These are phyloP conservation scores for Yarrowia keelungensis DNA, from an alignment of 805 yeast species.

Conservation along the genomic window DNA sequence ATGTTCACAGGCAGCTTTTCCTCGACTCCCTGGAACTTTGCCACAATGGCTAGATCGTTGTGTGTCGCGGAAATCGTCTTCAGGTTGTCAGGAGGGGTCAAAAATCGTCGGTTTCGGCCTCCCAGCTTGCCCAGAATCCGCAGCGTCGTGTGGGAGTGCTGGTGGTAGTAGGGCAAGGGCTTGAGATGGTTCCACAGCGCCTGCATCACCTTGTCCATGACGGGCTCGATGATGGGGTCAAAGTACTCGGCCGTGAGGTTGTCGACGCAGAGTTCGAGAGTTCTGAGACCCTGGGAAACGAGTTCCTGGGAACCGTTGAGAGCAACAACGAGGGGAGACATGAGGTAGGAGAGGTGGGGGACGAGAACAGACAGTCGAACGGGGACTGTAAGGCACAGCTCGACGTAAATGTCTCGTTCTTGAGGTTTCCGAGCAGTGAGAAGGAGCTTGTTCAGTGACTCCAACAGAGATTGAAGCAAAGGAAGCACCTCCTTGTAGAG, in stretches of 20 bases:
- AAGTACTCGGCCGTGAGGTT: conserved; percentile 95
- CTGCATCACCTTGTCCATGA: conserved; percentile 89
- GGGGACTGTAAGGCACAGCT: conserved; percentile 93
- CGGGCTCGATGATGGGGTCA: conserved; percentile 97
- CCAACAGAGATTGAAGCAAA: conserved; percentile 81
- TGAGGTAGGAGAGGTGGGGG: conserved; percentile 85
- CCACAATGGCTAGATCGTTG: conserved; percentile 70
- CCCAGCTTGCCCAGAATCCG: conserved; percentile 94
- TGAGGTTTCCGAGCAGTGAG: conserved; percentile 84
- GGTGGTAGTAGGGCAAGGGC: conserved; percentile 94
- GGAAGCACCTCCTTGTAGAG: conserved; percentile 94
- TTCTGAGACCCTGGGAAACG: conserved; percentile 91
- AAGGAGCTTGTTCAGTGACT: conserved; percentile 82
- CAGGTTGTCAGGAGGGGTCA: conserved; percentile 76
- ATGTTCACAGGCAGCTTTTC: conserved; percentile 72
- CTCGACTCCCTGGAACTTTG: conserved; percentile 72
- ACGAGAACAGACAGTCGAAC: conserved; percentile 92
- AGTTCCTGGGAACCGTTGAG: conserved; percentile 88
- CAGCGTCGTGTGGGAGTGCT: conserved; percentile 92
- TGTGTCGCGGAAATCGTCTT: conserved; percentile 55
- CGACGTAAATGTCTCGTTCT: conserved; percentile 93
- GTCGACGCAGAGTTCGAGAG: conserved; percentile 94
- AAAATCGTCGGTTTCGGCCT: conserved; percentile 88
- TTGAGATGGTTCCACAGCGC: conserved; percentile 89
- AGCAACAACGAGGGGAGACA: conserved; percentile 91